Base-by-base conservation (phyloP, 2,329 filamentous ascomycete genomes). In the Pyrenophora teres region DNA sequence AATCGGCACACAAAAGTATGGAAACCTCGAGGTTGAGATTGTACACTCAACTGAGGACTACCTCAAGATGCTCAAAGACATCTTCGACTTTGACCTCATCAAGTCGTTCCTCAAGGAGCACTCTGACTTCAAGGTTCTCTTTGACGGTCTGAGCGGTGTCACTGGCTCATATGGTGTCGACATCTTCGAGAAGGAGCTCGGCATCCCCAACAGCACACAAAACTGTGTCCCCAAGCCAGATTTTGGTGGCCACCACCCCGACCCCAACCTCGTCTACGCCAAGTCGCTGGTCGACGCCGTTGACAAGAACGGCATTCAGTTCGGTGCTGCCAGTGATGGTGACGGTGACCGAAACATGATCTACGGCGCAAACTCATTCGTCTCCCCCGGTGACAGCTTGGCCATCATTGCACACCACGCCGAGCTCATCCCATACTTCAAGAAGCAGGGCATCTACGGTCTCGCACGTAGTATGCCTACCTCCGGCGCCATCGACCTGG, bases 271-370 rank as follows among this genome's bases (percentile, higher is more conserved):
- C 32, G 95, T 94, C 52, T 99, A 99, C 69, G 94, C 94, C 25
- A 90, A 95, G 78, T 93, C 91, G 46, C 84, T 99, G 36, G 94
- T 99, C 54, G 91, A 96, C 70, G 89, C 87, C 56, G 94, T 99
- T 36, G 92, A 99, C 77, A 90, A 90, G 80, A 87, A 90, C 68
- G 84, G 86, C 53, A 92, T 99, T 60, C 94, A 95, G 71, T 99
- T 99, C 68, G 94, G 94, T 70, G 94, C 94, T 52, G 94, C 94
- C 40, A 96, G 90, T 59, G 94, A 99, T 65, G 94, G 94, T 65
- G 94, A 99, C 68, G 94, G 94, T 69, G 94, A 99, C 81, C 90
- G 94, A 67, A 99, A 99, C 86, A 99, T 99, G 94, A 99, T 99
- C 72, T 99, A 99, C 78, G 94, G 94, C 58, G 92, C 93, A 62